Conservation (phyloP, 1,139 yeast genomes). For the Protomyces inundatus region DNA sequence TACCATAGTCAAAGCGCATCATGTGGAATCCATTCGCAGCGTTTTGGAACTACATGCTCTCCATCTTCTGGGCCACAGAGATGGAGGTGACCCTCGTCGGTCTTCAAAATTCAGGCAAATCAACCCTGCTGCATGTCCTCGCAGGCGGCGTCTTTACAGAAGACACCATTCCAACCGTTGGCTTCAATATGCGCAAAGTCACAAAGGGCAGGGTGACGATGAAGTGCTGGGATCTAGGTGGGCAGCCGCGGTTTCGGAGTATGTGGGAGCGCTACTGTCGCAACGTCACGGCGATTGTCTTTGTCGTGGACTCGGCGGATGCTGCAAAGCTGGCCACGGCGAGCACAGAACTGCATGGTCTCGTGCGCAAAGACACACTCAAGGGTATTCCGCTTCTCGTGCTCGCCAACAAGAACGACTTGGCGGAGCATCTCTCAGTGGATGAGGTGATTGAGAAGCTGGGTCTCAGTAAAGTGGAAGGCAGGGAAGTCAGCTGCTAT, state of each 20-base stretch:
- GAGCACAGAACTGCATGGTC: conserved; percentile 38
- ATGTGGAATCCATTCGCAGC: conserved; percentile 24
- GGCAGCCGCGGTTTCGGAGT: conserved; percentile 42
- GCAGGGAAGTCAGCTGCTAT: conserved; percentile 41
- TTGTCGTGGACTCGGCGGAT: conserved; percentile 42
- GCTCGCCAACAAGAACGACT: conserved; percentile 42
- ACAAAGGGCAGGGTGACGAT: conserved; percentile 41
- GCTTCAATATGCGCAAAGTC: conserved; percentile 42
- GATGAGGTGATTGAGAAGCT: conserved; percentile 39
- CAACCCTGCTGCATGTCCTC: conserved; percentile 39
- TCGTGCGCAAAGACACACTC: conserved; percentile 38
- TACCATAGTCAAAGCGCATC: neutral
- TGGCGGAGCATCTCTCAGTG: conserved; percentile 37
- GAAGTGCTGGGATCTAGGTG: conserved; percentile 45
- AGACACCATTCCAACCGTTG: conserved; percentile 43
- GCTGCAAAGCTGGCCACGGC: conserved; percentile 37
- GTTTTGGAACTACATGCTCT: conserved; percentile 19
- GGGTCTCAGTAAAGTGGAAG: conserved; percentile 38
- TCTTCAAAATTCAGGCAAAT: conserved; percentile 44
- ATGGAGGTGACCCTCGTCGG: conserved; percentile 42
- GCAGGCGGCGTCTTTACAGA: conserved; percentile 40
- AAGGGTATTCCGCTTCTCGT: conserved; percentile 41
- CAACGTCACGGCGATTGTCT: conserved; percentile 42
- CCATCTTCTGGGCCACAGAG: conserved; percentile 31
- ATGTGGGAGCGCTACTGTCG: conserved; percentile 45